Evolutionary conservation across 192 early-diverging fungal species (phyloP).

Genomic region (Backusella liffmaniae): DNA sequence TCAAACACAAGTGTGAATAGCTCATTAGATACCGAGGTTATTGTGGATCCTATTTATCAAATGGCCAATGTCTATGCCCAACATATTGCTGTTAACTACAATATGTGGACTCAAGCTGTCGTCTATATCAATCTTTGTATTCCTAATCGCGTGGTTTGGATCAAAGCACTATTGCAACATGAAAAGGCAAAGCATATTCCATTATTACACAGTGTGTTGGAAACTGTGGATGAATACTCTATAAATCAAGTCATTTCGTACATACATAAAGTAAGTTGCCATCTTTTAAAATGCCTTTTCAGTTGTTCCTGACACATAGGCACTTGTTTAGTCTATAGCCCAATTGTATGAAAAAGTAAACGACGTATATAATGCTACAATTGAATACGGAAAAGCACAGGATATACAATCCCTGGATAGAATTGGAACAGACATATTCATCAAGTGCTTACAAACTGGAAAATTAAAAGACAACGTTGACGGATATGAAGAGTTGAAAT

Average conservation of each 20-base stretch:
- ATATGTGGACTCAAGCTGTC: conserved; percentile 19
- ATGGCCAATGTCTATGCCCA: conserved; percentile 9
- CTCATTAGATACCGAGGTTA: neutral
- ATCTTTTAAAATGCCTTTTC: neutral
- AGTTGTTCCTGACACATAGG: neutral
- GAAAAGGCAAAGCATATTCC: neutral
- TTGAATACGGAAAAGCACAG: conserved; percentile 8
- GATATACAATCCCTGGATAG: neutral
- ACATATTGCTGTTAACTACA: neutral
- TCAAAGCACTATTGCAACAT: neutral
- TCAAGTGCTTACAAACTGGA: neutral
- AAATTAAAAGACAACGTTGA: neutral
- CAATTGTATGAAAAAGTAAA: neutral
- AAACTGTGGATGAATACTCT: neutral
- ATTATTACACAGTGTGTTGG: neutral
- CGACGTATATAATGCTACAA: neutral
- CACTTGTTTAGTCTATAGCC: neutral
- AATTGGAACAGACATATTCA: neutral
- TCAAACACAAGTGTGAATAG: no score
- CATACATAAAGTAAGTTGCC: neutral
- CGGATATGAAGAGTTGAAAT: neutral
- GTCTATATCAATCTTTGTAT: conserved; percentile 13
- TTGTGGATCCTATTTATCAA: conserved; percentile 22
- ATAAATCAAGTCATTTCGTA: neutral
- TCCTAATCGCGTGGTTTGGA: conserved; percentile 14